Percentiles rank a stretch among this genome's conserved stretches.
Conservation (phyloP, 2,329 filamentous ascomycete genomes). For the Harringtonia lauricola region DNA sequence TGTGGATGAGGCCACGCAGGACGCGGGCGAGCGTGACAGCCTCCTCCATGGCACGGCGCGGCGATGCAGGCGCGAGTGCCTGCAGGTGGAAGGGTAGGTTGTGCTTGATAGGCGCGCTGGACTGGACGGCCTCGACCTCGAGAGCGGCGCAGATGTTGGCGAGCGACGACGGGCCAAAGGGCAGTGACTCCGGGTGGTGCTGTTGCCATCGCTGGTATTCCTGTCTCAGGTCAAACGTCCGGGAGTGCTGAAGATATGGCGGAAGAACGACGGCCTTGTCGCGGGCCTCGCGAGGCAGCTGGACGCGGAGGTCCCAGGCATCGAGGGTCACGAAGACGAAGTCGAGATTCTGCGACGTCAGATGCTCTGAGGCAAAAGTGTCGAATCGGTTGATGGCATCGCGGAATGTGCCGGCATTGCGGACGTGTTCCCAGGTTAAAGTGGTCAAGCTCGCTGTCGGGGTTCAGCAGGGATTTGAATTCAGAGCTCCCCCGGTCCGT, state of each 20-base stretch:
- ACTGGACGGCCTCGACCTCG: constrained; percentile 95
- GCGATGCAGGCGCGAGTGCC: constrained; percentile 87
- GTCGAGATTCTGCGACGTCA: constrained; percentile 82
- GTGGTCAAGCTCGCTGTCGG: constrained; percentile 82
- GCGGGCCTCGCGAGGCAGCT: constrained; percentile 91
- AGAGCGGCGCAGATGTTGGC: constrained; percentile 97
- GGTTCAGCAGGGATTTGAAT: background rate
- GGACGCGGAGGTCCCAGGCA: constrained; percentile 95
- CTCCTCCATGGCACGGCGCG: constrained; percentile 93
- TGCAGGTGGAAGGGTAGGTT: constrained; percentile 97
- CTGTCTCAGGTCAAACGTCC: constrained; percentile 91
- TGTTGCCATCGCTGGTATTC: constrained; percentile 99
- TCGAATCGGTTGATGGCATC: constrained; percentile 95
- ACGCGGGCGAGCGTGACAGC: constrained; percentile 89
- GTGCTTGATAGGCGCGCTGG: constrained; percentile 96
- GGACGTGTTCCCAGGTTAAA: constrained; percentile 97
- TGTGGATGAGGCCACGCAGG: constrained; percentile 82
- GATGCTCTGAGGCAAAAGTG: constrained; percentile 82
- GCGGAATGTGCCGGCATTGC: constrained; percentile 92
- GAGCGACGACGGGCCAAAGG: constrained; percentile 89
- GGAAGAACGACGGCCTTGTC: constrained; percentile 97
- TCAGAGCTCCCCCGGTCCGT: background rate
- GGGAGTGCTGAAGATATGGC: constrained; percentile 92
- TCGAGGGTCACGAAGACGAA: constrained; percentile 98
- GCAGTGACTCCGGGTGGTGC: constrained; percentile 93